phyloP scores from a whole-genome alignment of 1,139 yeast genomes.

The Lodderomyces theae region DNA sequence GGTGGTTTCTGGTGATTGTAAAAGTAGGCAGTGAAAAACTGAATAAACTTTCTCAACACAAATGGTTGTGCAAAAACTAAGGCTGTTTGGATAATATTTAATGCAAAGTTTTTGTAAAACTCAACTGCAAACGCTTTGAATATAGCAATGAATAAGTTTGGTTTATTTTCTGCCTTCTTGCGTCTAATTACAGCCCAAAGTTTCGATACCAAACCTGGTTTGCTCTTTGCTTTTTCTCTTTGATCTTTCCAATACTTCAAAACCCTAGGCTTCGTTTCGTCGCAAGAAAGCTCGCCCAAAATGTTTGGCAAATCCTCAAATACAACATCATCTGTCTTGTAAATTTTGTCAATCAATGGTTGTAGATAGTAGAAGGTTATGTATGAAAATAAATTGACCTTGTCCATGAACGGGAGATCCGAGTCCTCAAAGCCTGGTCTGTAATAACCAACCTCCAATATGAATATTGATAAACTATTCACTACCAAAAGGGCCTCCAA shows the following conservation, averaged over 20 bases:
- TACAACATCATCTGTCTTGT: slow-evolving; percentile 21
- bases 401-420: slow-evolving; percentile 26
- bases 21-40: slow-evolving; percentile 21
- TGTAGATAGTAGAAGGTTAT: slow-evolving; percentile 27
- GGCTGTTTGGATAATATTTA: slow-evolving; percentile 22
- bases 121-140: slow-evolving; percentile 11
- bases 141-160: slow-evolving; percentile 13
- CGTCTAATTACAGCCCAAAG: slow-evolving; percentile 11
- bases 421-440: slow-evolving; percentile 44
- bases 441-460: slow-evolving; percentile 37
- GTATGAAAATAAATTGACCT: slow-evolving; percentile 20
- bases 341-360: slow-evolving; percentile 23
- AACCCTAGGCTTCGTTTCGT: slow-evolving; percentile 11
- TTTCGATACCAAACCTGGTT: slow-evolving; percentile 7
- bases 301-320: slow-evolving; percentile 22
- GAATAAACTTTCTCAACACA: slow-evolving; percentile 30
- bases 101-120: slow-evolving; percentile 13
- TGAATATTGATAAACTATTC: slow-evolving; percentile 33
- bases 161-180: slow-evolving; percentile 11
- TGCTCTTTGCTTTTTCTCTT: slow-evolving; percentile 7
- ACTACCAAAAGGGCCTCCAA: slow-evolving; percentile 20
- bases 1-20: slow-evolving; percentile 19
- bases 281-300: slow-evolving; percentile 15
- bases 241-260: slow-evolving; percentile 11
- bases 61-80: slow-evolving; percentile 29